A percentile compares a stretch with the other conserved stretches of the same genome.
Conservation (phyloP, 2,329 filamentous ascomycete species). For the Daldinia sp. region DNA sequence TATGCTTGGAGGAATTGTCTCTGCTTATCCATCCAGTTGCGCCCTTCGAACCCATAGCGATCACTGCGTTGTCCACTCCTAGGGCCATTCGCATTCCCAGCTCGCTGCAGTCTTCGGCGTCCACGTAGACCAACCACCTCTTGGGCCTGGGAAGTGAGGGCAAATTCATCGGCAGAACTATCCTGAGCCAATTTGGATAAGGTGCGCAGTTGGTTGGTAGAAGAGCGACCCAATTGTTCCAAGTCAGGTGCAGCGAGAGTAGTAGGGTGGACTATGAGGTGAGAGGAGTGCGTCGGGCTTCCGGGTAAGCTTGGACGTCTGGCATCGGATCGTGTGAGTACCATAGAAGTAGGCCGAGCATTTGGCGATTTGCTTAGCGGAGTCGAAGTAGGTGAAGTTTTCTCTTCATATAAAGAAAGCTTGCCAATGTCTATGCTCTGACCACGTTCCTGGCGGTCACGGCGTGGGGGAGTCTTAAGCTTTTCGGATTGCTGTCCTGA, state of each 20-base stretch:
- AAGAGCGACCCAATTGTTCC: constrained; percentile 84
- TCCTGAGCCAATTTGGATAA: constrained; percentile 85
- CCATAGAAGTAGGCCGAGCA: constrained; percentile 70
- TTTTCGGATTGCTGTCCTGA: constrained; percentile 52
- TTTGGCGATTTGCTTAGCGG: constrained; percentile 43
- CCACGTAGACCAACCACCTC: constrained; percentile 91
- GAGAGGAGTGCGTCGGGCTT: constrained; percentile 50
- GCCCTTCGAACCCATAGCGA: constrained; percentile 78
- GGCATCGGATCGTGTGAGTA: constrained; percentile 69
- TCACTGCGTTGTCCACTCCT: constrained; percentile 58
- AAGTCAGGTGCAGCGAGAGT: constrained; percentile 78
- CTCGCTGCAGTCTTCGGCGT: constrained; percentile 82
- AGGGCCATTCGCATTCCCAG: constrained; percentile 64
- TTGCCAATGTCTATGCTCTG: constrained; percentile 74
- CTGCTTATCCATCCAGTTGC: constrained; percentile 99
- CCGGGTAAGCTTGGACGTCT: constrained; percentile 54
- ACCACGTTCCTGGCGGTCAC: constrained; percentile 66
- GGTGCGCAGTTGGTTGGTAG: constrained; percentile 88
- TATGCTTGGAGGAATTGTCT: constrained; percentile 96
- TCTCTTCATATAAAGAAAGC: constrained; percentile 61
- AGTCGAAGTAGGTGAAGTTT: constrained; percentile 49
- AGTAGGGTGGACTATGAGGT: constrained; percentile 57
- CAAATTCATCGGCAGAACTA: constrained; percentile 81
- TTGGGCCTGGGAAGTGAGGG: constrained; percentile 80
- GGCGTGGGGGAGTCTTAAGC: constrained; percentile 52